Conservation (phyloP, 257 asterid species). For the Penstemon barbatus region DNA sequence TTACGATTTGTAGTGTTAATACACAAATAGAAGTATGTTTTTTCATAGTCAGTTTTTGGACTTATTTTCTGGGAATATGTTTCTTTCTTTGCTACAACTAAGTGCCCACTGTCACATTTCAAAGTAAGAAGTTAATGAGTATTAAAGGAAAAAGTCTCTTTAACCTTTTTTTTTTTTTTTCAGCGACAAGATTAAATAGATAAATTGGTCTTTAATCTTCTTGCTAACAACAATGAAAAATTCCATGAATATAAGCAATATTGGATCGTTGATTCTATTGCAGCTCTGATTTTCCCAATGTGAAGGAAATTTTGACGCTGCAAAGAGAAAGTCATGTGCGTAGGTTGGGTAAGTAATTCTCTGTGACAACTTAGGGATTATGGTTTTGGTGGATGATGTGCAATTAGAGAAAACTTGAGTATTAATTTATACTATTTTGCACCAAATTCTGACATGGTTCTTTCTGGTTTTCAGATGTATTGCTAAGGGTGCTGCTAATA, state of each 20-base stretch:
- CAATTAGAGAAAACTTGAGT: slow-evolving; percentile 4
- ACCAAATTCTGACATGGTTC: not conserved
- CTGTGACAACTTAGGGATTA: not conserved
- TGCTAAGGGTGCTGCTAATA: slow-evolving; percentile 63
- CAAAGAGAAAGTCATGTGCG: slow-evolving; percentile 60
- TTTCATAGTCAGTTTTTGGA: too few species aligned
- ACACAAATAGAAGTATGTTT: too few species aligned
- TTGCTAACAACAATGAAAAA: not conserved
- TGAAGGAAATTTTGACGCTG: slow-evolving; percentile 63
- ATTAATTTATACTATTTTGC: not conserved
- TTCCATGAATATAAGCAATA: not conserved
- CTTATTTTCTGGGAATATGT: too few species aligned
- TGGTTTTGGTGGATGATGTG: slow-evolving; percentile 15
- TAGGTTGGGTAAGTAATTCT: slow-evolving; percentile 57
- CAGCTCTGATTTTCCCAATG: slow-evolving; percentile 57
- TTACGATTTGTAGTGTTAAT: too few species aligned
- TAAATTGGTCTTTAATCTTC: too few species aligned
- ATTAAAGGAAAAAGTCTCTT: too few species aligned
- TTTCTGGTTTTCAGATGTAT: slow-evolving; percentile 49
- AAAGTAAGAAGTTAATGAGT: too few species aligned
- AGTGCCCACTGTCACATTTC: too few species aligned
- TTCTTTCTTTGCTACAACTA: too few species aligned
- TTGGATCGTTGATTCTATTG: slow-evolving; percentile 39
- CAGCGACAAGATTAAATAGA: too few species aligned
- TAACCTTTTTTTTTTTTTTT: too few species aligned